These are phyloP conservation scores for Xylariaceae sp. DNA, from an alignment of 2,329 filamentous ascomycete species.

Conservation along the genomic window DNA sequence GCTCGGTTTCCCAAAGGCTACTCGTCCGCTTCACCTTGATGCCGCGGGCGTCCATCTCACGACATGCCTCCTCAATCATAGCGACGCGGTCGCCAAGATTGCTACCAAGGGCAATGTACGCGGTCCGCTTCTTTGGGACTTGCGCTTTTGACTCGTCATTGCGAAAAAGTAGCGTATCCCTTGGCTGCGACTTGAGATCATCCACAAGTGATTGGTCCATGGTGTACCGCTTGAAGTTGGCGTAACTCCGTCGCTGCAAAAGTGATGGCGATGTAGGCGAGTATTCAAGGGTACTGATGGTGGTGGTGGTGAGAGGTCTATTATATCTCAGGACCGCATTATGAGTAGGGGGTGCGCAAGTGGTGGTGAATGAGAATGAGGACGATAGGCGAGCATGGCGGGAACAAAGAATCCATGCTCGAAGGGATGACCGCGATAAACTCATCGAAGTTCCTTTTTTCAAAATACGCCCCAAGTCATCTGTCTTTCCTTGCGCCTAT, in stretches of 20 bases:
- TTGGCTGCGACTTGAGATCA: constrained; percentile 25
- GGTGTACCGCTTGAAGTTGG: constrained; percentile 28
- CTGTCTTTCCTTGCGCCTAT: constrained; percentile 2
- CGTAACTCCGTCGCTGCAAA: constrained; percentile 19
- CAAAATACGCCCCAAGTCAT: constrained; percentile 19
- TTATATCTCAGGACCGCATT: constrained; percentile 11
- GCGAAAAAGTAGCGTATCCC: constrained; percentile 25
- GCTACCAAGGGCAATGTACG: constrained; percentile 89
- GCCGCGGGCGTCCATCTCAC: constrained; percentile 73
- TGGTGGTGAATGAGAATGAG: constrained; percentile 3
- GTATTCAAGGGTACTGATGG: not conserved
- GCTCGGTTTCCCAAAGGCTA: constrained; percentile 89
- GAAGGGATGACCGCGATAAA: constrained; percentile 31
- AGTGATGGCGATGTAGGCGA: not conserved
- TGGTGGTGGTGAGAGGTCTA: no score
- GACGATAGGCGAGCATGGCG: constrained; percentile 31
- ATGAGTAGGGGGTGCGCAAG: constrained; percentile 2
- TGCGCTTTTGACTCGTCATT: constrained; percentile 37
- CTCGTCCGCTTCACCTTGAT: constrained; percentile 83
- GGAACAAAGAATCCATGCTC: constrained; percentile 40
- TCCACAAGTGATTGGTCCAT: constrained; percentile 36
- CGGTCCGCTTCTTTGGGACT: constrained; percentile 51
- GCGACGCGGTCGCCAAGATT: constrained; percentile 87
- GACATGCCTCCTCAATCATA: constrained; percentile 85
- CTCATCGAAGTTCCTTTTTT: constrained; percentile 36